phyloP scores from a whole-genome alignment of 2,329 filamentous ascomycete species.

The Ploettnerulaceae sp. region DNA sequence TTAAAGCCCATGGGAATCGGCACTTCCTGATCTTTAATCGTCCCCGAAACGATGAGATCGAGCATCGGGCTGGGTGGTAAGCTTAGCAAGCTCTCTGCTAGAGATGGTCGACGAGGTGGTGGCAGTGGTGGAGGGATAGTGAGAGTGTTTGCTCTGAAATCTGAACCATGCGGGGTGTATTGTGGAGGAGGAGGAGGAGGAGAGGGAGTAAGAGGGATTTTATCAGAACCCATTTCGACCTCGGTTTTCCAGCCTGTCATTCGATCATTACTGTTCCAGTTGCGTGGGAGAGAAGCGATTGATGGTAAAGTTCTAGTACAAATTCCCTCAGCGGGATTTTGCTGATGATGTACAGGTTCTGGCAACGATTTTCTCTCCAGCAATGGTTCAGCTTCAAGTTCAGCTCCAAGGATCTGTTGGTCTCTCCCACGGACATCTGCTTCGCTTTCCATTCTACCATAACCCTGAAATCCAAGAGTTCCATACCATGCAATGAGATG shows the following conservation, averaged over 20 bases:
- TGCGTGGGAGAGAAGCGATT: neutral
- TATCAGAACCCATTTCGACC: neutral
- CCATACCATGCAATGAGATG: slow-evolving; percentile 26
- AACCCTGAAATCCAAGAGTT: slow-evolving; percentile 19
- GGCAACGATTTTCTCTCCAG: neutral
- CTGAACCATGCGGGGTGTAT: no score
- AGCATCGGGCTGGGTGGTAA: slow-evolving; percentile 28
- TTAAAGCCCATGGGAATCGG: slow-evolving; percentile 56
- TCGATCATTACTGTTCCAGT: neutral
- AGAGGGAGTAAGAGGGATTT: neutral
- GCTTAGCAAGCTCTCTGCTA: slow-evolving; percentile 10
- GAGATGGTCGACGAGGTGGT: neutral
- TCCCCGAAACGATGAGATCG: slow-evolving; percentile 13
- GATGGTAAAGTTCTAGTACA: neutral
- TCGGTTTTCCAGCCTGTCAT: neutral
- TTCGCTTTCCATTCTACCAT: slow-evolving; percentile 17
- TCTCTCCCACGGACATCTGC: slow-evolving; percentile 1
- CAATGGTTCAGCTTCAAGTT: neutral
- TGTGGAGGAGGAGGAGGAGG: neutral
- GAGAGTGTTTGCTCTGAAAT: neutral
- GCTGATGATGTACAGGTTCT: neutral
- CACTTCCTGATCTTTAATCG: slow-evolving; percentile 31
- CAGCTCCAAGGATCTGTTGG: neutral
- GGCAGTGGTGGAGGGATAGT: neutral
- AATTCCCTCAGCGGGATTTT: neutral